Base-by-base conservation (phyloP, 768 basidiomycete genomes). In the Grammothele lineata region DNA sequence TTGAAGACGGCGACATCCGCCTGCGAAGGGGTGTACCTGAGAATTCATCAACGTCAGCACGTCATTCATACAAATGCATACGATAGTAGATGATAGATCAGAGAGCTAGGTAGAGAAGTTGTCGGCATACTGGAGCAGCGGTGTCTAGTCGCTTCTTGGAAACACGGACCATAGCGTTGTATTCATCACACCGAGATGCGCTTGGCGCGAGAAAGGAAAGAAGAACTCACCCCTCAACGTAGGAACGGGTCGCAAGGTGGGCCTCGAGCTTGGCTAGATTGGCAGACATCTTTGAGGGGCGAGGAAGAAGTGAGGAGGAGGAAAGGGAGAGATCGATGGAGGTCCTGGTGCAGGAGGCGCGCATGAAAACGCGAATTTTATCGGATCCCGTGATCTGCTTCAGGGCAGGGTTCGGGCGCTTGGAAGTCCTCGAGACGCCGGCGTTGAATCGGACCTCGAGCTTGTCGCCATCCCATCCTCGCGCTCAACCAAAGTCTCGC, bases 61-160 rank as follows among this genome's bases (percentile, higher is more conserved):
- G 14, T 14, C 27, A 30, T 14, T 30, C 14, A 30, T 7, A 30
- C 14, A 14, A 7, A 30, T 7, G 27, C 14, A 7, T 7, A 7
- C 7, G 18, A 37, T 12, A 23, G 40, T 5, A 8, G n/a, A 22
- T 10, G 4, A 55, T 47, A n/a, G 53, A 60, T 90, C 88, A 90
- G 87, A 80, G 60, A 65, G 83, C 85, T 78, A 83, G 76, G 85
- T 75, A 70, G 66, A 67, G 64, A 57, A 55, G 59, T 62, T 86
- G 59, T 90, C 87, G 72, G 84, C 87, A 89, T 71, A 66, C 66
- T 77, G 73, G 69, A 70, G 69, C 78, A 81, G 85, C 84, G 87
- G 78, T 87, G 85, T 91, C 89, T 92, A 85, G 74, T 82, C 87
- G 82, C 85, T 80, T 81, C 86, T 91, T 83, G 80, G 89, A 87